Conservation (phyloP, 257 asterid species). For the Mentha longifolia region DNA sequence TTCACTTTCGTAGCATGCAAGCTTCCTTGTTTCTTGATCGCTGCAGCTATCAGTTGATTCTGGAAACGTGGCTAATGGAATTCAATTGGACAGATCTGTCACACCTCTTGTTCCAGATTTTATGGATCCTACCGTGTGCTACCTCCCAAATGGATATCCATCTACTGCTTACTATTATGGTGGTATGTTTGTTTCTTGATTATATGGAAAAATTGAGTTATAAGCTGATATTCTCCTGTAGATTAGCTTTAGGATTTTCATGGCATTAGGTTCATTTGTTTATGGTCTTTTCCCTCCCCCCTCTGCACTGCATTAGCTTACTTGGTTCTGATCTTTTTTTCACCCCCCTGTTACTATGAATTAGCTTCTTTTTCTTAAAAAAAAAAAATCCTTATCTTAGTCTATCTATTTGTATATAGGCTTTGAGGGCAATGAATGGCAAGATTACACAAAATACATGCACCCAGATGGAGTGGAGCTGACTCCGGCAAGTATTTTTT, state of each 20-base stretch:
- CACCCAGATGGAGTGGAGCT: slow-evolving; percentile 58
- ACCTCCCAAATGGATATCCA: slow-evolving; percentile 52
- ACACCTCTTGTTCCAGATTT: slow-evolving; percentile 50
- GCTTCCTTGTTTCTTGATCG: not conserved
- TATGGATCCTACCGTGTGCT: slow-evolving; percentile 53
- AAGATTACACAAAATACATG: slow-evolving; percentile 52
- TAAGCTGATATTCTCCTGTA: not conserved
- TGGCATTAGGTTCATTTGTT: not conserved
- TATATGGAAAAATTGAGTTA: not conserved
- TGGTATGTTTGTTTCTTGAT: slow-evolving; percentile 21
- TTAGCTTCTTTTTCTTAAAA: too few species aligned
- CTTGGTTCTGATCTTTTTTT: not conserved
- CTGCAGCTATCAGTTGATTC: slow-evolving; percentile 53
- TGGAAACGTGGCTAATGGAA: slow-evolving; percentile 38
- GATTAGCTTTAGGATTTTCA: not conserved
- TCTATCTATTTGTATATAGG: slow-evolving; percentile 34
- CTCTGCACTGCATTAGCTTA: not conserved
- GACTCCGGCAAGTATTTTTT: slow-evolving; percentile 44
- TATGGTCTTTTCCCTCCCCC: not conserved
- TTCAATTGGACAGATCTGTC: slow-evolving; percentile 46
- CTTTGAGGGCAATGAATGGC: slow-evolving; percentile 55
- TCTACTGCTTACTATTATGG: slow-evolving; percentile 55
- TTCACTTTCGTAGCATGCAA: not conserved
- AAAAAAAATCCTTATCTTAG: too few species aligned
- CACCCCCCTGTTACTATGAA: not conserved